phyloP scores from a whole-genome alignment of 1,284 basidiomycete species.

The Trichosporon faecale region DNA sequence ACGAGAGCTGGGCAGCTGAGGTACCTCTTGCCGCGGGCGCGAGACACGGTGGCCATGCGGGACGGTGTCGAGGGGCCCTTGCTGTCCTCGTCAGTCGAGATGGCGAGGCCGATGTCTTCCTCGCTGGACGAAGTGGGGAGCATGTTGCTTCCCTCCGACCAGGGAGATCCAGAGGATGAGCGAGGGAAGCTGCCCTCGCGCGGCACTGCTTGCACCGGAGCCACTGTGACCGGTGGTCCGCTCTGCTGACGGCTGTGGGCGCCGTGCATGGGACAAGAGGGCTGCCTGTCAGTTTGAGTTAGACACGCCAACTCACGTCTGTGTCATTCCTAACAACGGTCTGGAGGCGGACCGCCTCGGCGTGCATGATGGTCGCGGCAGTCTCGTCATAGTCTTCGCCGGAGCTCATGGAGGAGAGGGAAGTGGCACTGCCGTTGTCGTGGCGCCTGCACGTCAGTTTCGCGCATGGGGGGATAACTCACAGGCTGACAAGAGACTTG shows the following conservation, averaged over 20 bases:
- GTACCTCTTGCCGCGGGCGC: not conserved
- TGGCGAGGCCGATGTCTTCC: not conserved
- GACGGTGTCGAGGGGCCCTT: not conserved
- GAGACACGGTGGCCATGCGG: not conserved
- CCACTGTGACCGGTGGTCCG: not conserved
- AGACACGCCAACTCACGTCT: not conserved
- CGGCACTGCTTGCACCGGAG: not conserved
- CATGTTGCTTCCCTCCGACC: not conserved
- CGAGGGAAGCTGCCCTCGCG: not conserved
- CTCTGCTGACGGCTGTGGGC: not conserved
- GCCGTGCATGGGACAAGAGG: not conserved
- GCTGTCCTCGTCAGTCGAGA: not conserved
- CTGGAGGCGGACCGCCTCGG: not conserved
- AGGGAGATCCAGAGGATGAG: not conserved
- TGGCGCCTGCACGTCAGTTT: not conserved
- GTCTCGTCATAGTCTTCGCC: not conserved
- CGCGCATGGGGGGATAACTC: not conserved
- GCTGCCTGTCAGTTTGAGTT: not conserved
- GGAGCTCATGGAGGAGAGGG: not conserved
- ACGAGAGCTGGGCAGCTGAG: not conserved
- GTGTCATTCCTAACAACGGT: not conserved
- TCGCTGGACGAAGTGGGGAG: not conserved
- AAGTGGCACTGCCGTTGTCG: not conserved
- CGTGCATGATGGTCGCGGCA: slow-evolving; percentile 1
- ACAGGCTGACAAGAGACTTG: slow-evolving; percentile 5